Evolutionary conservation across 2,329 filamentous ascomycete genomes (phyloP), one percentile per base, ranked within the genome.

Genomic region (Cladobotryum protrusum): DNA sequence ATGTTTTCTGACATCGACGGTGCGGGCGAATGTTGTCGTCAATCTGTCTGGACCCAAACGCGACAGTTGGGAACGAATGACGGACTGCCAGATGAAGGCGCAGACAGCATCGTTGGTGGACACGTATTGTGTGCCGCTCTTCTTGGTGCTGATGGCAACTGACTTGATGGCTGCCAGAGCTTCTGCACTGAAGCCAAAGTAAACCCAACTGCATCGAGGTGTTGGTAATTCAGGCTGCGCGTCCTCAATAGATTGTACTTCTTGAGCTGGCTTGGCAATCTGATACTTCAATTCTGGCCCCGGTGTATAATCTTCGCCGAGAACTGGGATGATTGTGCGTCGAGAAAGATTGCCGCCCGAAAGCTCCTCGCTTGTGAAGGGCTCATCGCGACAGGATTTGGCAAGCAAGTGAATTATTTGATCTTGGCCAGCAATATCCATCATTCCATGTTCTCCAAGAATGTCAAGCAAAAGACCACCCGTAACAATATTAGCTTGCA

Each of bases 61-160:
- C 0, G 62, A 52, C 1, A 66, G 56, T 13, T 78, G 71, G 0
- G 66, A 69, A 29, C 70, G 70, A 0, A 63, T 61, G 9, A 76
- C 56, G 0, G 65, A 66, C 52, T 75, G 67, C 74, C 74, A 81
- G 48, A 79, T 62, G 43, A 80, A 72, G 0, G 76, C 75, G 2
- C 63, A 73, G 13, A 81, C 60, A 3, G 70, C 66, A 56, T 82
- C 78, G 49, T 82, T 77, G 0, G 76, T 81, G 1, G 77, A 77
- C 18, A 80, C 59, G 53, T 68, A 79, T 2, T 52, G 20, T 34
- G 42, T 51, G 2, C 45, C 15, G 17, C 60, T 52, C 46, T 61
- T 47, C 9, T 36, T 43, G 0, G 48, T 43, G 0, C 42, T 18
- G 1, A 12, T n/a, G 3, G 53, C 45, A 1, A 54, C 19, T 4